Percentiles rank a stretch among this genome's conserved stretches.
These are phyloP conservation scores for Sporothrix phasma DNA, from an alignment of 2,329 filamentous ascomycete genomes.

Conservation along the genomic window DNA sequence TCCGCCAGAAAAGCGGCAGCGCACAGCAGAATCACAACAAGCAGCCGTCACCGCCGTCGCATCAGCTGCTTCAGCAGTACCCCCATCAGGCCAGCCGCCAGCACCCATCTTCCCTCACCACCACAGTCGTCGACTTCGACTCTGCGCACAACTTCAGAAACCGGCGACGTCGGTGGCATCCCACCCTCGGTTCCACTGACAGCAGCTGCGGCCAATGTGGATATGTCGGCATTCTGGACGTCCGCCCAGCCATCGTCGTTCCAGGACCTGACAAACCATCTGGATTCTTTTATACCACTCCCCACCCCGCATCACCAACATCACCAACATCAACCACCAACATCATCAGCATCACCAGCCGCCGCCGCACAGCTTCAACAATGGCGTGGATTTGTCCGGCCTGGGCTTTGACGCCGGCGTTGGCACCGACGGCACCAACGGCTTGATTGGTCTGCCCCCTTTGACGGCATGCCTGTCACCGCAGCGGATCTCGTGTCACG, in stretches of 20 bases:
- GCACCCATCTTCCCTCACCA: background rate
- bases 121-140: conserved; percentile 10
- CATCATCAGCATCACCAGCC: background rate
- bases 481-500: conserved; percentile 8
- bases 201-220: background rate
- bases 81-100: background rate
- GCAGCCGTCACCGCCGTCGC: background rate
- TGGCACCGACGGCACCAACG: background rate
- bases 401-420: background rate
- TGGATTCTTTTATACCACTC: conserved; percentile 1
- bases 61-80: background rate
- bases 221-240: conserved; percentile 10
- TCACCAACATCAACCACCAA: background rate
- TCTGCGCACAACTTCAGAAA: conserved; percentile 6
- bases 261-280: background rate
- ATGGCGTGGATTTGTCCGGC: background rate
- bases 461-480: conserved; percentile 3
- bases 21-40: background rate
- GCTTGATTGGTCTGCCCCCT: conserved; percentile 4
- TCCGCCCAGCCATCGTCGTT: background rate
- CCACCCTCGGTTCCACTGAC: background rate
- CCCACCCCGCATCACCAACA: background rate
- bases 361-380: background rate
- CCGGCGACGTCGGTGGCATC: background rate
- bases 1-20: conserved; percentile 14